These are phyloP conservation scores for Viola pubescens DNA, from an alignment of 441 rosid genomes.

Conservation along the genomic window DNA sequence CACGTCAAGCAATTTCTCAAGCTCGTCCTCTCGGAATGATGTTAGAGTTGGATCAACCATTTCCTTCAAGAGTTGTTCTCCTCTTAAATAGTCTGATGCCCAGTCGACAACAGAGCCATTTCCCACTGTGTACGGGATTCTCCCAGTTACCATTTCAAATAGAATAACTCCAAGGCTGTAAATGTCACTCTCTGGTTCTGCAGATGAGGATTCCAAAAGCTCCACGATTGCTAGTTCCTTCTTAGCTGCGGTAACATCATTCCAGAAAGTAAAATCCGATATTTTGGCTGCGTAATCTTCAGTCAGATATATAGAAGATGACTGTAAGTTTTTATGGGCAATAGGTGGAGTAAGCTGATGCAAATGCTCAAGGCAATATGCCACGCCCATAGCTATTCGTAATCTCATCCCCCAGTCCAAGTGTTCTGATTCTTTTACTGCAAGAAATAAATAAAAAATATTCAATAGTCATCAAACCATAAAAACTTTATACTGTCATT, in stretches of 20 bases:
- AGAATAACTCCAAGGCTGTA: constrained; percentile 58
- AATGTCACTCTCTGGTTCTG: constrained; percentile 41
- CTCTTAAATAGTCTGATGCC: constrained; percentile 27
- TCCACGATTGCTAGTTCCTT: constrained; percentile 32
- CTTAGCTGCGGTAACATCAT: constrained; percentile 32
- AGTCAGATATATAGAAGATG: constrained; percentile 59
- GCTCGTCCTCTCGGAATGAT: constrained; percentile 41
- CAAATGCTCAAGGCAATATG: constrained; percentile 88
- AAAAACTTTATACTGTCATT: neutral
- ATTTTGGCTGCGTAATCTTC: constrained; percentile 96
- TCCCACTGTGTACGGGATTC: constrained; percentile 39
- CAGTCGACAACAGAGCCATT: constrained; percentile 36
- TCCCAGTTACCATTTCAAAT: constrained; percentile 69
- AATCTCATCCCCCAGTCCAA: constrained; percentile 80
- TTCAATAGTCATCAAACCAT: constrained; percentile 11
- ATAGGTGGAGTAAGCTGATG: constrained; percentile 75
- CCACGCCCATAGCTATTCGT: constrained; percentile 79
- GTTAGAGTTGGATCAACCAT: constrained; percentile 59
- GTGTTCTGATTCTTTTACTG: constrained; percentile 82
- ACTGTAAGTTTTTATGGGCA: constrained; percentile 45
- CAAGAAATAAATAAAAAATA: constrained; percentile 14
- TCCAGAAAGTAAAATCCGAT: constrained; percentile 66
- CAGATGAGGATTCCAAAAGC: constrained; percentile 33
- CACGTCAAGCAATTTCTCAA: constrained; percentile 51
- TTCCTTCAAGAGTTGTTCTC: constrained; percentile 28